Conservation (phyloP, 768 basidiomycete species). For the Leccinum longicurvipes region DNA sequence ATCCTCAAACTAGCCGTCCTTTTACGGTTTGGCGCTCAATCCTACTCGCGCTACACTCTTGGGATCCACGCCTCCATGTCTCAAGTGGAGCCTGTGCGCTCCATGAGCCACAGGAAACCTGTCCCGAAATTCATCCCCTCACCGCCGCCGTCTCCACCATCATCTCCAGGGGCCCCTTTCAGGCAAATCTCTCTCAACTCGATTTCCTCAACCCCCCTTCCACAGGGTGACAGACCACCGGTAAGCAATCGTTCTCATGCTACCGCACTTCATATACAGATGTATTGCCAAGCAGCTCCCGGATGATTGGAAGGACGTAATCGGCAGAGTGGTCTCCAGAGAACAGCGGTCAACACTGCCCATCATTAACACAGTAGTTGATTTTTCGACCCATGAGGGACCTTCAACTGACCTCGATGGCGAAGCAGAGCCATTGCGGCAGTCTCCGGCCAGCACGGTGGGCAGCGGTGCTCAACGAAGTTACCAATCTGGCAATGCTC, state of each 20-base stretch:
- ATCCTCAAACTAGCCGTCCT: slow-evolving; percentile 9
- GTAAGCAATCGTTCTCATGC: slow-evolving; percentile 18
- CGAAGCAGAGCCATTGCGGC: slow-evolving; percentile 28
- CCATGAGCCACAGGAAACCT: slow-evolving; percentile 69
- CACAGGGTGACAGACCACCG: slow-evolving; percentile 28
- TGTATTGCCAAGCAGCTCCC: slow-evolving; percentile 24
- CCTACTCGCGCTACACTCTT: slow-evolving; percentile 2
- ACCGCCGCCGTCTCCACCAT: slow-evolving; percentile 43
- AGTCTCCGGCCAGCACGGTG: slow-evolving; percentile 34
- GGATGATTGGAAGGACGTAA: slow-evolving; percentile 35
- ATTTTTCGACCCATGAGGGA: slow-evolving; percentile 25
- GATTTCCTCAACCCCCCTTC: slow-evolving; percentile 19
- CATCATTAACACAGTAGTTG: slow-evolving; percentile 33
- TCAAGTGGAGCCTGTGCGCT: slow-evolving; percentile 27
- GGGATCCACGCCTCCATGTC: slow-evolving; percentile 22
- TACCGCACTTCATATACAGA: slow-evolving; percentile 1
- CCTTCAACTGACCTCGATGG: slow-evolving; percentile 23
- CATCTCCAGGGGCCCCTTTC: slow-evolving; percentile 34
- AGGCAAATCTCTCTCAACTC: slow-evolving; percentile 31
- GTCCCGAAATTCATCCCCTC: slow-evolving; percentile 66
- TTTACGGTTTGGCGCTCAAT: slow-evolving; percentile 11
- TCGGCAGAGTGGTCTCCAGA: slow-evolving; percentile 32
- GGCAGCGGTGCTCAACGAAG: slow-evolving; percentile 27
- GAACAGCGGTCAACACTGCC: slow-evolving; percentile 31
- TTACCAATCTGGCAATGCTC: slow-evolving; percentile 23